Base-by-base conservation (phyloP, 192 early-diverging fungal genomes). In the Lobulomyces angularis region DNA sequence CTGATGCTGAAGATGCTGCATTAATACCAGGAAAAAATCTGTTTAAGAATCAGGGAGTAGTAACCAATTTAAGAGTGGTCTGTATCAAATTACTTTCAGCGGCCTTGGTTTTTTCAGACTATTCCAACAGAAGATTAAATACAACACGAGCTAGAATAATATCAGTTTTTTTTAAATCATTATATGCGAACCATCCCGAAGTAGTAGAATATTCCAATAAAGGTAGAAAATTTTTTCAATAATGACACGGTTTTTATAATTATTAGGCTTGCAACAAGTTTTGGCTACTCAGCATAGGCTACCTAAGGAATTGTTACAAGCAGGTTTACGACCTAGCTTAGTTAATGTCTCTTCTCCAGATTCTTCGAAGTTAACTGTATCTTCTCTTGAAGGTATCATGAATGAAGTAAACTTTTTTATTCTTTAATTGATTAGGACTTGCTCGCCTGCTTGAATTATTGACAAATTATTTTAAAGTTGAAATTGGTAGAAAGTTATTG, bases 391-490 rank as follows among this genome's bases (percentile, higher is more conserved):
- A 35, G 92, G 92, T 1, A n/a, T n/a, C n/a, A n/a, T n/a, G n/a
- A n/a, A n/a, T n/a, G n/a, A n/a, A n/a, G n/a, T n/a, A n/a, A n/a
- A n/a, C n/a, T n/a, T n/a, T n/a, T n/a, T n/a, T n/a, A n/a, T n/a
- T n/a, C n/a, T n/a, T n/a, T n/a, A n/a, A n/a, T n/a, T n/a, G n/a
- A n/a, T n/a, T n/a, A n/a, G n/a, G n/a, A n/a, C 61, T 99, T 25
- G 91, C 90, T 3, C 81, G 93, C 2, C 60, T 99, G 32, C 56
- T 97, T 9, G 83, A 93, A 55, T 67, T 99, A 0, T 54, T 99
- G 43, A 90, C 86, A 18, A 95, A 86, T 58, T 99, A 96, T 56
- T 99, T 99, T 65, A 97, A 94, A 52, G 85, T 88, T 8, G 91
- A 97, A 51, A 93, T 99, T 27, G 93, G 96, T n/a, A 84, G 83